Evolutionary conservation across 1,139 yeast species (phyloP).

Genomic region (Candida glucosophila): DNA sequence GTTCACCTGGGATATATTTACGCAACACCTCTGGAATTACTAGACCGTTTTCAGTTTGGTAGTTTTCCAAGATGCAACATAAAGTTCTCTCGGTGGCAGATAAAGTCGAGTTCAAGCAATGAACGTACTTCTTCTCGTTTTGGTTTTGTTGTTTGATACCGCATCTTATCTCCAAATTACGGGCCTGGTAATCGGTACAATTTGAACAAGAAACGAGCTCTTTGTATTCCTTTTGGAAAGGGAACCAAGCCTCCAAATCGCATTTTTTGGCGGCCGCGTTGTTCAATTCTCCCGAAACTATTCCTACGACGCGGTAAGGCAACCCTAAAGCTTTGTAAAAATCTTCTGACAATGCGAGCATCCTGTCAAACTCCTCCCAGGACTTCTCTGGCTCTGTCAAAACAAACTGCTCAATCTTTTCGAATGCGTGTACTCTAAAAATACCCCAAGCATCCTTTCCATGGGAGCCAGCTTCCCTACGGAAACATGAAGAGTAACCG

Average conservation of each 20-base stretch:
- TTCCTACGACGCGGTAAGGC: conserved; percentile 96
- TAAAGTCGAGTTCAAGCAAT: conserved; percentile 93
- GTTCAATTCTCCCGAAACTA: conserved; percentile 97
- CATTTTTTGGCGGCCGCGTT: conserved; percentile 98
- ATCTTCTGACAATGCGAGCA: conserved; percentile 87
- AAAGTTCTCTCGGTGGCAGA: conserved; percentile 98
- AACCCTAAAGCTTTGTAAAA: conserved; percentile 86
- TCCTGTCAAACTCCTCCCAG: conserved; percentile 93
- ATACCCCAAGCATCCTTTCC: conserved; percentile 99
- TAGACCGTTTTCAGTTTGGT: conserved; percentile 94
- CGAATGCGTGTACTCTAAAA: conserved; percentile 97
- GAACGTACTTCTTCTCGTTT: conserved; percentile 95
- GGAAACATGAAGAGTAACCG: conserved; percentile 96
- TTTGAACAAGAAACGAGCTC: conserved; percentile 97
- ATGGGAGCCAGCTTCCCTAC: conserved; percentile 99
- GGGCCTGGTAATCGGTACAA: conserved; percentile 98
- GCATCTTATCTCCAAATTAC: conserved; percentile 97
- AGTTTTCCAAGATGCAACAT: conserved; percentile 94
- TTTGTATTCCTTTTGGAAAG: conserved; percentile 96
- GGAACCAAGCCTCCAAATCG: conserved; percentile 99
- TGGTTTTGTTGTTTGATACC: conserved; percentile 96
- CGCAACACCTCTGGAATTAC: conserved; percentile 91
- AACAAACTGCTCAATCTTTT: conserved; percentile 94
- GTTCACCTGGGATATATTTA: conserved; percentile 95
- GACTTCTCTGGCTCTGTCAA: conserved; percentile 96